Evolutionary conservation across 2,329 filamentous ascomycete genomes (phyloP).

Genomic region (Penicillium concentricum): DNA sequence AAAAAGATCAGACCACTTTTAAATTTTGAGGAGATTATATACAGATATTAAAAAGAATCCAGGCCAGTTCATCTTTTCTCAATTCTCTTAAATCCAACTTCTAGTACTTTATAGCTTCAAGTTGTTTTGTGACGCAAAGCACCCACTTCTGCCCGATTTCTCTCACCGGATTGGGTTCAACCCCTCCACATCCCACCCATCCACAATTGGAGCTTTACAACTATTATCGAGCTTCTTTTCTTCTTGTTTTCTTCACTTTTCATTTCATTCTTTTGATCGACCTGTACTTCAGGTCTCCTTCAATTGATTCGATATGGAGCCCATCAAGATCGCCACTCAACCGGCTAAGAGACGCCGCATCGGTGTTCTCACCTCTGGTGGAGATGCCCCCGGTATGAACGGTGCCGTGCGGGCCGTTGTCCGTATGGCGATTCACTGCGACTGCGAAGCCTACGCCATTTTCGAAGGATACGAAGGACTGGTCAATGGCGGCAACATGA

Average conservation of each 20-base stretch:
- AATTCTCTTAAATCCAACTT: slow-evolving; percentile 10
- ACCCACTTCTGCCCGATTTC: slow-evolving; percentile 34
- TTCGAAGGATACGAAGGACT: slow-evolving; percentile 97
- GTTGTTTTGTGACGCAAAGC: slow-evolving; percentile 19
- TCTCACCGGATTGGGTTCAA: slow-evolving; percentile 39
- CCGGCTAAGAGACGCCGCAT: slow-evolving; percentile 63
- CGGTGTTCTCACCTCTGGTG: slow-evolving; percentile 90
- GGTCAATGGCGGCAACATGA: slow-evolving; percentile 83
- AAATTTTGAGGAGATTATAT: not conserved
- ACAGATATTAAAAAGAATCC: not conserved
- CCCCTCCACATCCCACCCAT: slow-evolving; percentile 22
- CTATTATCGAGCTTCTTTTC: slow-evolving; percentile 7
- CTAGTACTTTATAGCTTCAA: slow-evolving; percentile 1
- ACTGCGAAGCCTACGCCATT: slow-evolving; percentile 75
- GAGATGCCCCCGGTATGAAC: slow-evolving; percentile 94
- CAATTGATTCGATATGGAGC: slow-evolving; percentile 21
- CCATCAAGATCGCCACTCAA: slow-evolving; percentile 30
- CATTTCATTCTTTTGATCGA: slow-evolving; percentile 10
- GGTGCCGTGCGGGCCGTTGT: slow-evolving; percentile 86
- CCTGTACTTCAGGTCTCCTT: slow-evolving; percentile 10
- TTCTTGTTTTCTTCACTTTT: slow-evolving; percentile 5
- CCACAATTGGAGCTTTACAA: slow-evolving; percentile 18
- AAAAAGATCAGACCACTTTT: not conserved
- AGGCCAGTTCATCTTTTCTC: not conserved
- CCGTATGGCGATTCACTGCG: slow-evolving; percentile 82